Percentiles rank a stretch among this genome's conserved stretches.
Conservation (phyloP, 2,329 filamentous ascomycete genomes). For the Monosporascus sp. region DNA sequence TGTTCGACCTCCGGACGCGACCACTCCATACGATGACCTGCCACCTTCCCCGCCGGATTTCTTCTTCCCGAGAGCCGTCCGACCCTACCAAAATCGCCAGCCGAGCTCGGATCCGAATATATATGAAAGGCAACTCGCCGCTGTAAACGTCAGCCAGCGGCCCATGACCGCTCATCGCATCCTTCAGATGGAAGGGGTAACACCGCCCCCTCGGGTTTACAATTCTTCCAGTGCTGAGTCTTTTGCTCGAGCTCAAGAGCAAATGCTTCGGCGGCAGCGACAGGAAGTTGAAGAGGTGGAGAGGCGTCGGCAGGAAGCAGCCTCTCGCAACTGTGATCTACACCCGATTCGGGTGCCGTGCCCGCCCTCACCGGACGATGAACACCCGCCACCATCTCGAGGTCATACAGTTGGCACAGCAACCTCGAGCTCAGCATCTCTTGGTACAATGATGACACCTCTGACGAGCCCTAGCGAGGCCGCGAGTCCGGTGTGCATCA, state of each 20-base stretch:
- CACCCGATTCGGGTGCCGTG: constrained; percentile 31
- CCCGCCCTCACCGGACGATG: constrained; percentile 42
- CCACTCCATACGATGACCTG: constrained; percentile 18
- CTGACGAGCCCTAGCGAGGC: constrained; percentile 51
- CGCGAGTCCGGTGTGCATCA: constrained; percentile 41
- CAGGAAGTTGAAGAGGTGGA: constrained; percentile 29
- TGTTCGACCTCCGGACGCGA: constrained; percentile 39
- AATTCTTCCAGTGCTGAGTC: constrained; percentile 36
- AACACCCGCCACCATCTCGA: constrained; percentile 29
- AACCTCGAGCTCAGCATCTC: constrained; percentile 49
- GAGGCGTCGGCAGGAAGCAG: constrained; percentile 23
- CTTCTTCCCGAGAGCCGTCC: constrained; percentile 32
- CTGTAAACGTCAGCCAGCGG: constrained; percentile 36
- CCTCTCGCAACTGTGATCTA: constrained; percentile 12
- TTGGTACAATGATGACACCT: constrained; percentile 43
- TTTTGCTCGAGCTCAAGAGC: constrained; percentile 32
- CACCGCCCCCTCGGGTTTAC: constrained; percentile 29
- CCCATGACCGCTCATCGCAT: constrained; percentile 44
- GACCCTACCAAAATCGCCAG: constrained; percentile 38
- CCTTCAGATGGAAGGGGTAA: constrained; percentile 32
- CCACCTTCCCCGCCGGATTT: constrained; percentile 32
- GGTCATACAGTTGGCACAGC: constrained; percentile 40
- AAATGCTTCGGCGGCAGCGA: constrained; percentile 25
- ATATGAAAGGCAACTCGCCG: constrained; percentile 29
- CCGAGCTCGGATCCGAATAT: constrained; percentile 42